phyloP scores from a whole-genome alignment of 2,329 filamentous ascomycete genomes.

The Aspergillus oerlinghausenensis region DNA sequence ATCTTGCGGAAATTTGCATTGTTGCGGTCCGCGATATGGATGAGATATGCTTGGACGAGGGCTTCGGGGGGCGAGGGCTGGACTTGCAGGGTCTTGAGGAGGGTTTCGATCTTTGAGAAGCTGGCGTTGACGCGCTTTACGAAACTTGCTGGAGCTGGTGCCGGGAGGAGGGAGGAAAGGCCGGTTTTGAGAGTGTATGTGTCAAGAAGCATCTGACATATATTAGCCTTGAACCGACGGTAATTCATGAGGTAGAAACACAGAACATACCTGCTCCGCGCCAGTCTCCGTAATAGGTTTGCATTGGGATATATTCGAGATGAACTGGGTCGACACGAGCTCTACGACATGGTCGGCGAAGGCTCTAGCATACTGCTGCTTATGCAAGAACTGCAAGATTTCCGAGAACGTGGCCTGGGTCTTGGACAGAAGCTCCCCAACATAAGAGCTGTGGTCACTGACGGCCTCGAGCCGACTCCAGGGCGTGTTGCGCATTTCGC shows the following conservation, averaged over 20 bases:
- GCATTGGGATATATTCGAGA: conserved; percentile 81
- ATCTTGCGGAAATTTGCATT: conserved; percentile 96
- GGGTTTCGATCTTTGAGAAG: conserved; percentile 81
- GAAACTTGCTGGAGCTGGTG: conserved; percentile 61
- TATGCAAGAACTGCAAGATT: conserved; percentile 72
- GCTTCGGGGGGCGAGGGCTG: conserved; percentile 86
- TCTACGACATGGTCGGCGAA: conserved; percentile 97
- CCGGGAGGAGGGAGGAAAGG: conserved; percentile 48
- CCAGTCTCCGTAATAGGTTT: conserved; percentile 88
- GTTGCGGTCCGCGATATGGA: conserved; percentile 90
- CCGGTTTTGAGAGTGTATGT: conserved; percentile 65
- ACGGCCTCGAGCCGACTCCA: conserved; percentile 94
- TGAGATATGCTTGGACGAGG: conserved; percentile 92
- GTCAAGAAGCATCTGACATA: conserved; percentile 79
- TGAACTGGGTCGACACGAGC: conserved; percentile 71
- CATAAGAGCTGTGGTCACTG: conserved; percentile 89
- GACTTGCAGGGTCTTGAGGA: conserved; percentile 95
- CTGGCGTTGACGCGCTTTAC: conserved; percentile 79
- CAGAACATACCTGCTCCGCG: conserved; percentile 69
- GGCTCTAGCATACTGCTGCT: conserved; percentile 88
- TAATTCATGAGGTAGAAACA: not conserved
- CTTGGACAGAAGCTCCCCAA: conserved; percentile 71
- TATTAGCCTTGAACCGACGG: conserved; percentile 2
- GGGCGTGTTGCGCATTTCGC: conserved; percentile 93
- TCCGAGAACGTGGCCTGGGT: conserved; percentile 69